Evolutionary conservation across 192 early-diverging fungal species (phyloP).

Genomic region (Coemansia sp.): DNA sequence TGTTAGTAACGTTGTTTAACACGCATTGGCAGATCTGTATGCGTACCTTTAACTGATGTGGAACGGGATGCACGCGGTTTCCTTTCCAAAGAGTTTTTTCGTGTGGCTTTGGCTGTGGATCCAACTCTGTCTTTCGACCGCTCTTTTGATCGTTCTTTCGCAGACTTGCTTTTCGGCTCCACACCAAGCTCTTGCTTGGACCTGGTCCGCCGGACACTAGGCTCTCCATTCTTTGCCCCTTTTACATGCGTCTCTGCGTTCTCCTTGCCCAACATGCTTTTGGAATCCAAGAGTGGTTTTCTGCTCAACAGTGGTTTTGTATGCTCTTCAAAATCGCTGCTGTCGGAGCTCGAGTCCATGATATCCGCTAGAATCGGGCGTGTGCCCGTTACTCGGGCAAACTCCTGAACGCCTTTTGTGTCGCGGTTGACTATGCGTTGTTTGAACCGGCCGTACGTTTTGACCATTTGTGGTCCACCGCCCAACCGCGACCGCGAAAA

Average conservation of each 20-base stretch:
- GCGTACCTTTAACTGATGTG: not conserved
- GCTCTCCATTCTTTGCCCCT: not conserved
- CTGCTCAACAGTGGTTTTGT: slow-evolving; percentile 2
- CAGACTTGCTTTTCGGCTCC: not conserved
- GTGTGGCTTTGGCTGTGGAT: slow-evolving; percentile 13
- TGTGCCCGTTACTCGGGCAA: slow-evolving; percentile 32
- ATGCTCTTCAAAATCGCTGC: slow-evolving; percentile 38
- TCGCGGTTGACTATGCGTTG: slow-evolving; percentile 44
- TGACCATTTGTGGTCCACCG: slow-evolving; percentile 37
- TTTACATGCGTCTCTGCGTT: not conserved
- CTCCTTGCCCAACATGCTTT: not conserved
- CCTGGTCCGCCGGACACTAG: not conserved
- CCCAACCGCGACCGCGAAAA: slow-evolving; percentile 33
- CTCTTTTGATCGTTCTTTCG: not conserved
- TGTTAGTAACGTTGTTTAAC: not conserved
- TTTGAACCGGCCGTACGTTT: slow-evolving; percentile 46
- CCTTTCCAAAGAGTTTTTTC: slow-evolving; percentile 4
- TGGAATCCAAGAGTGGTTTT: too few relatives aligned
- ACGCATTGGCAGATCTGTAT: not conserved
- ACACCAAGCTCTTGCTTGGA: not conserved
- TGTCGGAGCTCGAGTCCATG: slow-evolving; percentile 43
- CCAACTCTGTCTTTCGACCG: not conserved
- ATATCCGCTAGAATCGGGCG: slow-evolving; percentile 33
- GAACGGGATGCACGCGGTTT: slow-evolving; percentile 6
- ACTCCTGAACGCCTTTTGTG: slow-evolving; percentile 29